These are phyloP conservation scores for Coniochaeta pulveracea DNA, from an alignment of 2,329 filamentous ascomycete genomes.

Conservation along the genomic window DNA sequence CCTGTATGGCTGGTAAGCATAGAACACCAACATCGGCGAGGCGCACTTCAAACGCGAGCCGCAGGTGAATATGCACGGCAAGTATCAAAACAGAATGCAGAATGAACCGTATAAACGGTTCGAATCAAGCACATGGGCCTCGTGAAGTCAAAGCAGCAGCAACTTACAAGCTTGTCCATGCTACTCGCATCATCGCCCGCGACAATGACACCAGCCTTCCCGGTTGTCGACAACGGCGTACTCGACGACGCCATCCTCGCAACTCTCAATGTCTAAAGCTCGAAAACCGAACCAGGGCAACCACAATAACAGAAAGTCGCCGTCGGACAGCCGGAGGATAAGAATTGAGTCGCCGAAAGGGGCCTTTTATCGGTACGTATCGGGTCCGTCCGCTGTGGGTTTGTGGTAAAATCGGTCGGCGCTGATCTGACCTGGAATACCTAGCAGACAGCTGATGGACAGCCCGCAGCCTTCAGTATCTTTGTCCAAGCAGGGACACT, in stretches of 20 bases:
- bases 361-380: background rate
- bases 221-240: slow-evolving; percentile 30
- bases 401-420: slow-evolving; percentile 3
- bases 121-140: too few relatives aligned
- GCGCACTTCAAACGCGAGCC: background rate
- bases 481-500: too few relatives aligned
- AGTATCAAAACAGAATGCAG: background rate
- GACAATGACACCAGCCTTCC: slow-evolving; percentile 46
- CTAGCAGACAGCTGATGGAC: slow-evolving; percentile 2
- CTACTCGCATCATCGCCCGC: slow-evolving; percentile 37
- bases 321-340: slow-evolving; percentile 1
- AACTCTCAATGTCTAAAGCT: slow-evolving; percentile 6
- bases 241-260: slow-evolving; percentile 25
- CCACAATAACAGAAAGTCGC: background rate
- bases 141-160: slow-evolving; percentile 5
- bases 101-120: too few relatives aligned
- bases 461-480: too few relatives aligned
- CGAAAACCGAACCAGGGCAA: too few relatives aligned
- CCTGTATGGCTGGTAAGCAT: slow-evolving; percentile 24
- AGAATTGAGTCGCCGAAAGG: slow-evolving; percentile 2
- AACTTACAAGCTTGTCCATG: slow-evolving; percentile 49
- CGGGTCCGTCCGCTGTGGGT: too few relatives aligned
- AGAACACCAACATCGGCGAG: background rate
- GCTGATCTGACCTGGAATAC: too few relatives aligned
- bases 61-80: too few relatives aligned